Evolutionary conservation across 257 asterid genomes (phyloP), one percentile per base, ranked within the genome.

Genomic region (Solanum pennellii): DNA sequence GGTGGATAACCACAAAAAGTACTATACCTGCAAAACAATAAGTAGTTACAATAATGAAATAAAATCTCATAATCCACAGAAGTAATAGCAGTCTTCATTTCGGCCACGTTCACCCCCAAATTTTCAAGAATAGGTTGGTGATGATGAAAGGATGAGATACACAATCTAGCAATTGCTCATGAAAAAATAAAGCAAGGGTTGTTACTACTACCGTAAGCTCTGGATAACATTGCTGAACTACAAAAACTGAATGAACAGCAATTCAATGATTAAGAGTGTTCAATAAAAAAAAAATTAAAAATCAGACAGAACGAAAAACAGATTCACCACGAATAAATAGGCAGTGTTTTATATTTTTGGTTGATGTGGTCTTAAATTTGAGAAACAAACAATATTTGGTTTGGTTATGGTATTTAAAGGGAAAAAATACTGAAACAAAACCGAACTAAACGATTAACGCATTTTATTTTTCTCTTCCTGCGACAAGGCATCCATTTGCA

Each of bases 1-100:
- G 99, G 99, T 84, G 99, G 98, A 92, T 93, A 96, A 86, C 98
- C 96, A 87, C 95, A 94, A 89, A 97, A 97, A 35, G 99, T 97
- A 92, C 95, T 93, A 88, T 97, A 96, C 85, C 99, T 97, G 93
- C 89, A 76, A 89, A 89, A 88, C 72, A 31, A 74, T 73, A 27
- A 77, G 88, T 47, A 86, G 86, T 60, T 85, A 83, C 76, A 73
- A 83, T 89, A 84, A 56, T 68, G 89, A 84, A 35, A 60, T 68
- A 62, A 83, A n/a, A 27, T 71, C 68, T 82, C 16, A 33, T 27
- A 84, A 23, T 4, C 59, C n/a, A 25, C 47, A n/a, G 86, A 23
- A 80, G 68, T 41, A 31, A 39, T 73, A 15, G 84, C 75, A 66
- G 85, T 29, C 44, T 29, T 49, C 44, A 80, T 49, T 47, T 80